Conservation (phyloP, 2,329 filamentous ascomycete species). For the Penicillium digitatum region DNA sequence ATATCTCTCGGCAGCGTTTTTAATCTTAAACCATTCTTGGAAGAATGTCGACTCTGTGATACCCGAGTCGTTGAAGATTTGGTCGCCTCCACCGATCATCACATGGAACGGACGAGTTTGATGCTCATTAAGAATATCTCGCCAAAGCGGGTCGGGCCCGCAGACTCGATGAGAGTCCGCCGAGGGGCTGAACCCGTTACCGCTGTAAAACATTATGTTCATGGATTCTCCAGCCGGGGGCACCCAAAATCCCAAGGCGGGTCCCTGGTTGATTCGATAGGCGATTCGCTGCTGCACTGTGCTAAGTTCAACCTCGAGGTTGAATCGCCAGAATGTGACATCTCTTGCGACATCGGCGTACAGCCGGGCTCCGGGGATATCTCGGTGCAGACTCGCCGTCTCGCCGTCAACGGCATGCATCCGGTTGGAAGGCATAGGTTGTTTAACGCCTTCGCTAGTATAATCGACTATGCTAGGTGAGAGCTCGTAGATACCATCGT, state of each 20-base stretch:
- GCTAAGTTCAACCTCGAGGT: constrained; percentile 82
- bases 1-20: constrained; percentile 75
- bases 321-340: constrained; percentile 96
- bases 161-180: constrained; percentile 76
- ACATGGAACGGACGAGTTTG: constrained; percentile 92
- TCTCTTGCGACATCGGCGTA: constrained; percentile 81
- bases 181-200: constrained; percentile 86
- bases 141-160: constrained; percentile 94
- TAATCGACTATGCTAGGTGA: constrained; percentile 47
- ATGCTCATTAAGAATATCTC: constrained; percentile 88
- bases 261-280: constrained; percentile 91
- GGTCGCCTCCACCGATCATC: constrained; percentile 95
- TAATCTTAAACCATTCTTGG: constrained; percentile 76
- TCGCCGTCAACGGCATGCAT: constrained; percentile 64
- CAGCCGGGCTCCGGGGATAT: constrained; percentile 75
- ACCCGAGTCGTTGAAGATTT: constrained; percentile 90
- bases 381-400: constrained; percentile 72
- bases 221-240: constrained; percentile 78
- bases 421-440: constrained; percentile 48
- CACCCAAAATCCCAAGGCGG: constrained; percentile 89
- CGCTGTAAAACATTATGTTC: constrained; percentile 99
- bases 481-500: constrained; percentile 76
- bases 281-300: constrained; percentile 78
- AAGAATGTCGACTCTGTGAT: constrained; percentile 72
- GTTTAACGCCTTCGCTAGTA: constrained; percentile 36